These are phyloP conservation scores for Candida awuae DNA, from an alignment of 805 yeast species.

Conservation along the genomic window DNA sequence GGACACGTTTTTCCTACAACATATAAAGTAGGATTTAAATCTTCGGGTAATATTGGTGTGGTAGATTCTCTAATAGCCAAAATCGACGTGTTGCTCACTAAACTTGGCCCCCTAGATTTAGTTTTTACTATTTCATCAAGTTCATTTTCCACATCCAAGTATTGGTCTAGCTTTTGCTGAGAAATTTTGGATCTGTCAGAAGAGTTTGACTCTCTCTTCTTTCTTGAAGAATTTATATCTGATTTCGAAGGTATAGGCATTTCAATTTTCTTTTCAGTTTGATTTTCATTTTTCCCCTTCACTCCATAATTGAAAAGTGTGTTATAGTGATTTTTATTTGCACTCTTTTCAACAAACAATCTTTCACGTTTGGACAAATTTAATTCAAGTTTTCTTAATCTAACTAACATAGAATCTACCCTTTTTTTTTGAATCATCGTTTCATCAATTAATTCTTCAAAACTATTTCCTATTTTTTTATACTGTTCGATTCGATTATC, in stretches of 20 bases:
- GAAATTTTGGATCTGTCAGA: conserved; percentile 7
- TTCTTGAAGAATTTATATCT: neutral
- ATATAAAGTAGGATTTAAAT: neutral
- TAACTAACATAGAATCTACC: conserved; percentile 21
- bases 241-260: neutral
- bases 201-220: conserved; percentile 1
- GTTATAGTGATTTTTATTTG: conserved; percentile 39
- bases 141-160: conserved; percentile 21
- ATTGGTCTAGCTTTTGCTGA: conserved; percentile 21
- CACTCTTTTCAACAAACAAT: conserved; percentile 28
- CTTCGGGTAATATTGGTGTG: neutral
- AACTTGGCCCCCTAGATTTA: neutral
- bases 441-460: conserved; percentile 6
- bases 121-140: conserved; percentile 19
- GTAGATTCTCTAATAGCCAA: neutral
- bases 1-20: conserved; percentile 4
- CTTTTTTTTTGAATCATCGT: conserved; percentile 14
- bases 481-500: conserved; percentile 2
- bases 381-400: conserved; percentile 29
- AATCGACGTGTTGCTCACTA: too few relatives aligned
- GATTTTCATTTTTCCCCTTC: conserved; percentile 16
- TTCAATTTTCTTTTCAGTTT: neutral
- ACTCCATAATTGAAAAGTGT: conserved; percentile 28
- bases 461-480: conserved; percentile 5
- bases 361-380: conserved; percentile 31